Conservation (phyloP, 2,329 filamentous ascomycete genomes). For the Penicillium nordicum region DNA sequence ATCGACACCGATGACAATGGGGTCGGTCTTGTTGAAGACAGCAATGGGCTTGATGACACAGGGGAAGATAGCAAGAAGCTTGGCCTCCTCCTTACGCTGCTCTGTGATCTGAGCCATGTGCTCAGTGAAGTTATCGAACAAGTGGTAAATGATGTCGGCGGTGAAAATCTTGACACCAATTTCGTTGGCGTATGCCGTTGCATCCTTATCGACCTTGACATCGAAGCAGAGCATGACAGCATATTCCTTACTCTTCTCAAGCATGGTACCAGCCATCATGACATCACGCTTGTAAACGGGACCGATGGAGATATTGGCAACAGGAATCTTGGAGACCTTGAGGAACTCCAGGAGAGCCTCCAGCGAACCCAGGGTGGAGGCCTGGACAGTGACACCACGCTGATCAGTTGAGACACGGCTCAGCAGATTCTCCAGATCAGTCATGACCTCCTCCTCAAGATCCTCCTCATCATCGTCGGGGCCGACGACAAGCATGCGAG, state of each 20-base stretch:
- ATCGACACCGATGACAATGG: conserved; percentile 93
- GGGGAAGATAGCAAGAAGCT: conserved; percentile 94
- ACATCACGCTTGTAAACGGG: conserved; percentile 98
- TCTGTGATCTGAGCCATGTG: conserved; percentile 85
- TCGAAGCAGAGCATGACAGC: conserved; percentile 99
- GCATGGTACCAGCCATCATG: conserved; percentile 88
- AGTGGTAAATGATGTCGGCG: conserved; percentile 97
- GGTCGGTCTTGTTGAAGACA: conserved; percentile 97
- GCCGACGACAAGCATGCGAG: conserved; percentile 87
- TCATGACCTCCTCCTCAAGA: conserved; percentile 92
- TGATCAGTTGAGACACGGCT: conserved; percentile 88
- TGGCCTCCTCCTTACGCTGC: conserved; percentile 93
- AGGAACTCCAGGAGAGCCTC: conserved; percentile 96
- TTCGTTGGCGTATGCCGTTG: conserved; percentile 83
- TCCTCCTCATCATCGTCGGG: conserved; percentile 96
- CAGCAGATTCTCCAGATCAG: conserved; percentile 85
- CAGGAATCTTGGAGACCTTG: conserved; percentile 92
- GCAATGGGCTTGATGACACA: conserved; percentile 86
- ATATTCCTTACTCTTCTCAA: conserved; percentile 90
- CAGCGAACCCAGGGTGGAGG: conserved; percentile 92
- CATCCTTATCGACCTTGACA: conserved; percentile 98
- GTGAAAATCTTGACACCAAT: conserved; percentile 97
- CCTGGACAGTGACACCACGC: conserved; percentile 93
- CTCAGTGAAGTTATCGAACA: conserved; percentile 94
- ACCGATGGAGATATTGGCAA: conserved; percentile 94